Percentiles rank a stretch among this genome's conserved stretches.
Conservation (phyloP, 1,284 basidiomycete genomes). For the Pascua guehoae region DNA sequence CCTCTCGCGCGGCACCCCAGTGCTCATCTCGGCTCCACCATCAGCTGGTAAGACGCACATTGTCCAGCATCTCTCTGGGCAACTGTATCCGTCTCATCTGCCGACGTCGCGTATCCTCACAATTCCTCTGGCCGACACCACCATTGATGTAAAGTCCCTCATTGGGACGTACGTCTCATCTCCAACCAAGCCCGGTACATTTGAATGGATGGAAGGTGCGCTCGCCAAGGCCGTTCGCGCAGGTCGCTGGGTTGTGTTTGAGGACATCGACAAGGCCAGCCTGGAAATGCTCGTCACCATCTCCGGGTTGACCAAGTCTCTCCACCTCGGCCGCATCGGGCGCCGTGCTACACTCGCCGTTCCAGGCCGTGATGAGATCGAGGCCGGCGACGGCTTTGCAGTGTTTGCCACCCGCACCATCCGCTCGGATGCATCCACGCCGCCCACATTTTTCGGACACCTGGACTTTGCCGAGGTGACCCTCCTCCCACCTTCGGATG, state of each 20-base stretch:
- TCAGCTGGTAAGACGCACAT: slow-evolving; percentile 88
- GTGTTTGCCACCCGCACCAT: slow-evolving; percentile 77
- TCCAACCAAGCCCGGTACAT: slow-evolving; percentile 75
- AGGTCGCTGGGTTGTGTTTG: slow-evolving; percentile 90
- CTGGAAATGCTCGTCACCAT: slow-evolving; percentile 80
- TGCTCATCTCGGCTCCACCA: slow-evolving; percentile 78
- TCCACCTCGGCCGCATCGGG: slow-evolving; percentile 62
- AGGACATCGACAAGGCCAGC: slow-evolving; percentile 86
- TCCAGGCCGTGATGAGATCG: slow-evolving; percentile 64
- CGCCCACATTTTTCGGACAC: slow-evolving; percentile 70
- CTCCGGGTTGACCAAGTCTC: slow-evolving; percentile 75
- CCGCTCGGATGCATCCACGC: slow-evolving; percentile 42
- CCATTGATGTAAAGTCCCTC: slow-evolving; percentile 87
- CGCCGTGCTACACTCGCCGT: slow-evolving; percentile 65
- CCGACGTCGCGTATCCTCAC: slow-evolving; percentile 64
- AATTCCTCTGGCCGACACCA: slow-evolving; percentile 89
- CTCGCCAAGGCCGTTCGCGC: slow-evolving; percentile 84
- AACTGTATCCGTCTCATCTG: slow-evolving; percentile 54
- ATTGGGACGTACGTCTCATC: slow-evolving; percentile 94
- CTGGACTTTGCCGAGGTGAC: slow-evolving; percentile 75
- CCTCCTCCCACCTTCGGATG: slow-evolving; percentile 59
- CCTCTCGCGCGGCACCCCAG: slow-evolving; percentile 67
- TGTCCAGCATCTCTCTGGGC: slow-evolving; percentile 68
- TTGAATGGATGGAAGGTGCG: slow-evolving; percentile 95
- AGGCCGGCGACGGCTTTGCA: slow-evolving; percentile 68